These are phyloP conservation scores for Cadophora malorum DNA, from an alignment of 2,329 filamentous ascomycete genomes.

Conservation along the genomic window DNA sequence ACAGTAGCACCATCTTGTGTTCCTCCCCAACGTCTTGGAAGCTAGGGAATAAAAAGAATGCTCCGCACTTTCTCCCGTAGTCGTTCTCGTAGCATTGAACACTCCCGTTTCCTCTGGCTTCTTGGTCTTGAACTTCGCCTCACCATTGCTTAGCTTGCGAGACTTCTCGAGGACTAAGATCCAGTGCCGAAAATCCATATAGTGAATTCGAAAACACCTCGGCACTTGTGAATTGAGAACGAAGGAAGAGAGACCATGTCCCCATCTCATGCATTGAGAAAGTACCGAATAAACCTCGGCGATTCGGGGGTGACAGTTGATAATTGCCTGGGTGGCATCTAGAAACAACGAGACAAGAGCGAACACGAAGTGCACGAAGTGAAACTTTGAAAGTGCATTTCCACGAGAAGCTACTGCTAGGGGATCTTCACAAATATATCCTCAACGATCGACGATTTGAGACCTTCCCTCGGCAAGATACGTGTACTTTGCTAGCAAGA, in stretches of 20 bases:
- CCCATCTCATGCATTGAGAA: neutral
- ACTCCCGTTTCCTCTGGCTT: neutral
- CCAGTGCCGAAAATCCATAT: neutral
- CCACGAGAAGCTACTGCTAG: neutral
- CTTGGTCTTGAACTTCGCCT: neutral
- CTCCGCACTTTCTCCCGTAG: neutral
- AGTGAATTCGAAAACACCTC: neutral
- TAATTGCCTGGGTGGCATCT: neutral
- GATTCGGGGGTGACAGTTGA: neutral
- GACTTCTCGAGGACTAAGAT: neutral
- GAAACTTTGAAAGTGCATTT: conserved; percentile 4
- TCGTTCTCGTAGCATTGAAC: neutral
- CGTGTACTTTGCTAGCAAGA: neutral
- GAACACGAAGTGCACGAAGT: neutral
- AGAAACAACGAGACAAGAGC: neutral
- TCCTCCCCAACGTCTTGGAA: neutral
- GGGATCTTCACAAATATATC: neutral
- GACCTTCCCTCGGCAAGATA: neutral
- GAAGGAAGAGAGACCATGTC: neutral
- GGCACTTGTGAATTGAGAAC: neutral
- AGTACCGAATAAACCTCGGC: conserved; percentile 3
- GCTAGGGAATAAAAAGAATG: neutral
- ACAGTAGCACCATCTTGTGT: neutral
- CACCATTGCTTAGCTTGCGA: neutral
- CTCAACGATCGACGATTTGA: neutral